phyloP scores from a whole-genome alignment of 208 protist genomes.

The Porcisia deanei region DNA sequence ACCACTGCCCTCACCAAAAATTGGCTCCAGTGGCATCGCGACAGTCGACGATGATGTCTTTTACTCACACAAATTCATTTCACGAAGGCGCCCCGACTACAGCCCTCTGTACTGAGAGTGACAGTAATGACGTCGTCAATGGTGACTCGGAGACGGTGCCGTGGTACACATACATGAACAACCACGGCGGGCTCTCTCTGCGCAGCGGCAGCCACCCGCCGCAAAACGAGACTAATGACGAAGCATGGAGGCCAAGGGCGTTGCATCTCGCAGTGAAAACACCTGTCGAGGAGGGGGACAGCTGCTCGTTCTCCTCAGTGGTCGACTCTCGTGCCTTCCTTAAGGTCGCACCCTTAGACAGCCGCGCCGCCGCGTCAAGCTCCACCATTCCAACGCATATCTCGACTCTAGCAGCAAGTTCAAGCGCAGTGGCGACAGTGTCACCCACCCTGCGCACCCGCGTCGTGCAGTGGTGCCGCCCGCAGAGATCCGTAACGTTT shows the following conservation, averaged over 20 bases:
- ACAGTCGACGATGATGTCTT: background rate
- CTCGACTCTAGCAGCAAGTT: conserved; percentile 1
- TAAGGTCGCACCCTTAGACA: background rate
- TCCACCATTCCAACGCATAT: conserved; percentile 1
- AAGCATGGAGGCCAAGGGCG: background rate
- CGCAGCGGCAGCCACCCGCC: background rate
- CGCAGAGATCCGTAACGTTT: conserved; percentile 34
- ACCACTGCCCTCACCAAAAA: background rate
- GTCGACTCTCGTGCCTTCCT: background rate
- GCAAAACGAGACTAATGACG: background rate
- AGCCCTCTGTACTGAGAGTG: background rate
- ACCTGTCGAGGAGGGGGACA: background rate
- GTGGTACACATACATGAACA: background rate
- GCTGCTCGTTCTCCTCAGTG: background rate
- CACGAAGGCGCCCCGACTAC: background rate
- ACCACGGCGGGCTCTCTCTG: background rate
- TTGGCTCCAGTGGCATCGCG: background rate
- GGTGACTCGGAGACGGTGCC: background rate
- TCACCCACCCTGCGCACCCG: conserved; percentile 9
- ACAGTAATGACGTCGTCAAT: background rate
- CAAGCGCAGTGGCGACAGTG: background rate
- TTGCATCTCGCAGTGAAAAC: background rate
- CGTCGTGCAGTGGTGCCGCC: conserved; percentile 32
- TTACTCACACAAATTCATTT: too few species aligned
- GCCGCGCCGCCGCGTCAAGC: background rate